phyloP scores from a whole-genome alignment of 768 basidiomycete species.

The Crucibulum laeve region DNA sequence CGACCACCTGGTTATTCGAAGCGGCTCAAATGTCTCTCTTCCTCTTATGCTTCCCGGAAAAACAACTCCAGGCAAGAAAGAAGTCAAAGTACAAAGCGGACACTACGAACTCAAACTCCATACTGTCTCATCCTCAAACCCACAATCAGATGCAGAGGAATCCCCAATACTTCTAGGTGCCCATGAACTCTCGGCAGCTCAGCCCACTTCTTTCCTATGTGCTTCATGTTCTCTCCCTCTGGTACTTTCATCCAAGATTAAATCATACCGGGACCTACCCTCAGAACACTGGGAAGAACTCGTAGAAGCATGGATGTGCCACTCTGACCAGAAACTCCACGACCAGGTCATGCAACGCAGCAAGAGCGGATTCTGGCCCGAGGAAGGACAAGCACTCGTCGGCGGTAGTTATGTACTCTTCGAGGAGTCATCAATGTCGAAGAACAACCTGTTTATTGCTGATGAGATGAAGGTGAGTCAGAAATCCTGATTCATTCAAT shows the following conservation, averaged over 20 bases:
- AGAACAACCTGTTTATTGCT: conserved; percentile 44
- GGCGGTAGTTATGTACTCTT: conserved; percentile 90
- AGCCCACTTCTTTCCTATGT: conserved; percentile 70
- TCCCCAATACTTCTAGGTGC: conserved; percentile 59
- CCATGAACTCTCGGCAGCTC: conserved; percentile 47
- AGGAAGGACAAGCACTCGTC: conserved; percentile 67
- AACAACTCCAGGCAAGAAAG: conserved; percentile 56
- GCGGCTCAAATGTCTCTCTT: conserved; percentile 52
- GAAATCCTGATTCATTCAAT: too few relatives aligned
- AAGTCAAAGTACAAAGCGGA: conserved; percentile 46
- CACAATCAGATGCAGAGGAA: conserved; percentile 18
- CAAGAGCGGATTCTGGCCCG: conserved; percentile 77
- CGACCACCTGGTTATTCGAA: conserved; percentile 60
- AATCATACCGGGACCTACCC: conserved; percentile 77
- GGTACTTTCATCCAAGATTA: conserved; percentile 47
- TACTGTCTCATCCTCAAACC: conserved; percentile 22
- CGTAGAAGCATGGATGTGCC: conserved; percentile 98
- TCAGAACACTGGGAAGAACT: conserved; percentile 98
- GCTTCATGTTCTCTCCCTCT: conserved; percentile 77
- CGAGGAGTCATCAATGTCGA: conserved; percentile 51
- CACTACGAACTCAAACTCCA: conserved; percentile 74
- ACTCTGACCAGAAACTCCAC: conserved; percentile 80
- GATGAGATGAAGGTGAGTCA: conserved; percentile 53
- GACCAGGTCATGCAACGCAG: conserved; percentile 59
- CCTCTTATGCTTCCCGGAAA: conserved; percentile 54